Conservation (phyloP, 148 eudicot species). For the Bassia scoparia region DNA sequence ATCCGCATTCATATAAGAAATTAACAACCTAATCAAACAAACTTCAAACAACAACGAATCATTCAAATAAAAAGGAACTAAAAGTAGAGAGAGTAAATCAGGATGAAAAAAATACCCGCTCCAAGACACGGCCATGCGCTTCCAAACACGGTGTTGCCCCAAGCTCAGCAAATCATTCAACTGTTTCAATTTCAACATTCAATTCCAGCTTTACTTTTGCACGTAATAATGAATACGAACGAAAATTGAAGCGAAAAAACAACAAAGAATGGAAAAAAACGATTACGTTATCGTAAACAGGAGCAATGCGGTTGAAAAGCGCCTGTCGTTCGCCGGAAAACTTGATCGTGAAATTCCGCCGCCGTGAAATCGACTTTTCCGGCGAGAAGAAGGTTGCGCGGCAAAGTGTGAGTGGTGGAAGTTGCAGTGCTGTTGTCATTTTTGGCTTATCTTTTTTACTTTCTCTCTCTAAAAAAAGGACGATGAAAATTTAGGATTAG, state of each 20-base stretch:
- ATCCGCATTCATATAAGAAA: background rate
- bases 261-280: background rate
- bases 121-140: slow-evolving; percentile 94
- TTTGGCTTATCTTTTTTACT: slow-evolving; percentile 18
- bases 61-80: background rate
- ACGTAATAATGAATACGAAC: background rate
- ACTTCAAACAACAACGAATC: background rate
- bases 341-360: background rate
- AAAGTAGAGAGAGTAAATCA: background rate
- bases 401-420: background rate
- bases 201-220: too few species aligned
- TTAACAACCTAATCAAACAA: background rate
- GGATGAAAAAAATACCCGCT: slow-evolving; percentile 46
- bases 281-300: slow-evolving; percentile 85
- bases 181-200: slow-evolving; percentile 31
- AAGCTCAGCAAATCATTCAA: slow-evolving; percentile 83
- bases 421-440: slow-evolving; percentile 1
- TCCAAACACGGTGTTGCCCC: slow-evolving; percentile 93
- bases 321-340: slow-evolving; percentile 55
- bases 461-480: background rate
- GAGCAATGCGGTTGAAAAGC: slow-evolving; percentile 85
- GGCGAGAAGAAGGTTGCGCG: slow-evolving; percentile 10
- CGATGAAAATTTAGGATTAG: too few species aligned
- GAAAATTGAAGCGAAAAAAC: background rate
- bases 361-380: slow-evolving; percentile 4